Base-by-base conservation (phyloP, 768 basidiomycete genomes). In the Pleurotus platypus region DNA sequence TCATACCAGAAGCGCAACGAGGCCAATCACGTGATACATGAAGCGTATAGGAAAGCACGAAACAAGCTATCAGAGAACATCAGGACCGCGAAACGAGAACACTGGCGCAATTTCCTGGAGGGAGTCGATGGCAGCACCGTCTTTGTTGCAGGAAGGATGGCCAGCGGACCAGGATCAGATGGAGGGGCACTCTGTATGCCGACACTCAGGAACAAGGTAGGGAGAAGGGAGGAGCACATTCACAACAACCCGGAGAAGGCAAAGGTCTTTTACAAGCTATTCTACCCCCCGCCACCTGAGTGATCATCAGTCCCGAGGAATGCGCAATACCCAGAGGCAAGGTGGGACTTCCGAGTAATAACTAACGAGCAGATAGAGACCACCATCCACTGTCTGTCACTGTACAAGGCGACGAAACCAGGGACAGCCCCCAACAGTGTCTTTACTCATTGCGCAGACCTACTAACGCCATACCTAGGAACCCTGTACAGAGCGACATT, bases 391-490 rank as follows among this genome's bases (percentile, higher is more conserved):
- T 20, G 49, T 0, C 63, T 73, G 12, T 60, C 60, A 7, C 60
- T 64, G 0, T 66, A 64, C 62, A 73, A 72, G 57, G 72, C 67
- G 0, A 63, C 67, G 3, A 67, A 68, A 0, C 65, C 66, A 0
- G 66, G 60, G 2, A 46, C 54, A 0, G 63, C 65, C 2, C 61
- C 65, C 0, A 71, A 71, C 40, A 42, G 62, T 1, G 59, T 72
- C 0, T 58, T 70, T 16, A 60, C 56, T 2, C 24, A 63, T 2
- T 64, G 62, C 37, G 40, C 46, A 0, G 30, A 57, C 30, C 3
- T 58, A 1, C 58, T 67, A 1, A 51, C 56, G 1, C 59, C 57
- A 4, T 54, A 61, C 20, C 58, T 70, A 11, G 50, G 39, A 13
- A 49, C 46, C 22, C 60, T 70, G 1, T 70, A 50, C 57, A n/a